Conservation (phyloP, 2,329 filamentous ascomycete species). For the Botryotinia narcissicola region DNA sequence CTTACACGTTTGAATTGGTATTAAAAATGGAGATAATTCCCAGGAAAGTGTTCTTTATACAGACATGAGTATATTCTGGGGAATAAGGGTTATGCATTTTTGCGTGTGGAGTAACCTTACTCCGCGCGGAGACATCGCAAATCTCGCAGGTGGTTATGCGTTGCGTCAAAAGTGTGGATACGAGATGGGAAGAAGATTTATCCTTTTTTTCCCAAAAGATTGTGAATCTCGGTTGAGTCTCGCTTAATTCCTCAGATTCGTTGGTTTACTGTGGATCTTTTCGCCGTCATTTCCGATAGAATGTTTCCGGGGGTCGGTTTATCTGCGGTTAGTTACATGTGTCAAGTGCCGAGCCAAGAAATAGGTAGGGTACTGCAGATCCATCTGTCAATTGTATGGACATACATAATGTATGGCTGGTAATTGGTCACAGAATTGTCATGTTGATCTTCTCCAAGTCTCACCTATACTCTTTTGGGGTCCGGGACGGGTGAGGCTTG, state of each 20-base stretch:
- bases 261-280: background rate
- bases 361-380: background rate
- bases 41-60: background rate
- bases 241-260: background rate
- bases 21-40: background rate
- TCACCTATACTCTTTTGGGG: background rate
- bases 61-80: background rate
- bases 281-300: background rate
- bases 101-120: conserved; percentile 6
- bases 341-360: background rate
- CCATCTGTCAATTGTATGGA: background rate
- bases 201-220: background rate
- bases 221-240: background rate
- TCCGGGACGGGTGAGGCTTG: background rate
- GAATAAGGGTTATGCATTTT: conserved; percentile 8
- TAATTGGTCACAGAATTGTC: background rate
- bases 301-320: background rate
- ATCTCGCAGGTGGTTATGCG: background rate
- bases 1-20: background rate
- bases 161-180: background rate
- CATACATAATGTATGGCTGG: background rate
- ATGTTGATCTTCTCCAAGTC: background rate
- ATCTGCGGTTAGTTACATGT: background rate
- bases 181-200: conserved; percentile 12
- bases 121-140: conserved; percentile 10